Conservation (phyloP, 257 asterid genomes). For the Perilla frutescens region DNA sequence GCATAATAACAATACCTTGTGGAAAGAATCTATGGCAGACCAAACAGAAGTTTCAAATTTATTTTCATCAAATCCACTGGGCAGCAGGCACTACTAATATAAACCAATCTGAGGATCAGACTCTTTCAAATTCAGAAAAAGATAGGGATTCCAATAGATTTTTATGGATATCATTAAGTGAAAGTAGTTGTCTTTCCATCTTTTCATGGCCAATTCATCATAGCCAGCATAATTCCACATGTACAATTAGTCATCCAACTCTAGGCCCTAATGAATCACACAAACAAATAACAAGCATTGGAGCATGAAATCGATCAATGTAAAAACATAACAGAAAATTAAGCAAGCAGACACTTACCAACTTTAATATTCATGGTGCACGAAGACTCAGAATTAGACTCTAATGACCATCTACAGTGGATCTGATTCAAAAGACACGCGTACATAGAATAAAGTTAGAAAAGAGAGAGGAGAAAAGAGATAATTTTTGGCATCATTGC, state of each 20-base stretch:
- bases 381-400: slow-evolving; percentile 72
- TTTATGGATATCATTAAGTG: no score
- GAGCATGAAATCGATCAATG: background rate
- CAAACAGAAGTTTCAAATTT: background rate
- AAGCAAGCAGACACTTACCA: slow-evolving; percentile 61
- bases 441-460: slow-evolving; percentile 17
- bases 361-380: slow-evolving; percentile 83
- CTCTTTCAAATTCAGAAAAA: background rate
- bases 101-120: no score
- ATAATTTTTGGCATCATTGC: background rate
- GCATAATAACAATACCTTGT: background rate
- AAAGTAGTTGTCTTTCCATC: no score
- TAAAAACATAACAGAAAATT: slow-evolving; percentile 12
- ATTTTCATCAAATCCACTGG: background rate
- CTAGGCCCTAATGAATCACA: no score
- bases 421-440: slow-evolving; percentile 58
- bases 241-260: background rate
- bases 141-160: background rate
- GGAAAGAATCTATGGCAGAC: background rate
- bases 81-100: no score
- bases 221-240: background rate
- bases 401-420: slow-evolving; percentile 83
- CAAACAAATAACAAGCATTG: no score
- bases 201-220: background rate
- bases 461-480: background rate